These are phyloP conservation scores for Fusarium nematophilum DNA, from an alignment of 2,329 filamentous ascomycete species.

Conservation along the genomic window DNA sequence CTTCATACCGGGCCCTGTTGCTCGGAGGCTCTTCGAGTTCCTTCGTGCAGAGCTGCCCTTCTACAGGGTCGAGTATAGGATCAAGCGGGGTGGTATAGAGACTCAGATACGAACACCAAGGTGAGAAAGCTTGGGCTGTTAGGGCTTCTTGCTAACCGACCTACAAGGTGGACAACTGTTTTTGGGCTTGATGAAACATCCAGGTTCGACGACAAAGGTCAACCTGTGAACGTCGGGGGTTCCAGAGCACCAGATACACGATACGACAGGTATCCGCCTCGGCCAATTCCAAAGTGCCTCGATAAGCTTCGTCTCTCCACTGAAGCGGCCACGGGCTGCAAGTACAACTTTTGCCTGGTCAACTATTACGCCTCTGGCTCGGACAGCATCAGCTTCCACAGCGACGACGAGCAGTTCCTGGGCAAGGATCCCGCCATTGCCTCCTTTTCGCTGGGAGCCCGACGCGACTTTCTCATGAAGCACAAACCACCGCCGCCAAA, in stretches of 20 bases:
- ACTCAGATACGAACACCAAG: conserved; percentile 69
- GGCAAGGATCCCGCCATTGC: conserved; percentile 77
- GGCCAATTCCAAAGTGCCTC: conserved; percentile 78
- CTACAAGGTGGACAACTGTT: conserved; percentile 61
- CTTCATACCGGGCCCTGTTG: conserved; percentile 69
- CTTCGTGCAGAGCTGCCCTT: conserved; percentile 78
- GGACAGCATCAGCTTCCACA: conserved; percentile 84
- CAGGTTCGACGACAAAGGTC: conserved; percentile 61
- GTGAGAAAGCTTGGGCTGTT: conserved; percentile 37
- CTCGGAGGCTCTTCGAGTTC: conserved; percentile 74
- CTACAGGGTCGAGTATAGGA: conserved; percentile 79
- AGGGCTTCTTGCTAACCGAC: background rate
- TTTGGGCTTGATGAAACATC: conserved; percentile 72
- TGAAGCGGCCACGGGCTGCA: conserved; percentile 73
- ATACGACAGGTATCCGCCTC: conserved; percentile 66
- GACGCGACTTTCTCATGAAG: conserved; percentile 81
- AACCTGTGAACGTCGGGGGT: conserved; percentile 57
- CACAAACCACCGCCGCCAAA: conserved; percentile 70
- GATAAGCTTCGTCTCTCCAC: conserved; percentile 71
- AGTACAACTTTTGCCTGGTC: conserved; percentile 82
- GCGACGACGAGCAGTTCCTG: conserved; percentile 83
- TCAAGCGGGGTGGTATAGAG: conserved; percentile 72
- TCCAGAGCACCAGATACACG: conserved; percentile 62
- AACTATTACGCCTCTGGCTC: conserved; percentile 85
- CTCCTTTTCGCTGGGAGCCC: conserved; percentile 78